phyloP scores from a whole-genome alignment of 495 filamentous ascomycete genomes.

The Talaromyces proteolyticus region DNA sequence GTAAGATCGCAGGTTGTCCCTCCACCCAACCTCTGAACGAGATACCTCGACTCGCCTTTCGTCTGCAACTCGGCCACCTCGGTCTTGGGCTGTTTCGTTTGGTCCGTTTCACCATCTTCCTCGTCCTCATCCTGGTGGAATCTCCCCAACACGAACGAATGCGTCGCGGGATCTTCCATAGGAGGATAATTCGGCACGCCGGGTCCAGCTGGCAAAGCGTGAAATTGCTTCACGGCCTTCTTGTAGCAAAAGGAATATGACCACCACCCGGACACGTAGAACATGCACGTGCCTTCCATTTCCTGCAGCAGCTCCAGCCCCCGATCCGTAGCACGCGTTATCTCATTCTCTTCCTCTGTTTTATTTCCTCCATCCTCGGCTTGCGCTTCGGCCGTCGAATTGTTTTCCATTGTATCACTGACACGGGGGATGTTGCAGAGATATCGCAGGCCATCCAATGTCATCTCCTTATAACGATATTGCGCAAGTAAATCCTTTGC shows the following conservation, averaged over 20 bases:
- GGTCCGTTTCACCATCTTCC: conserved; percentile 19
- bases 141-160: conserved; percentile 74
- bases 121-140: conserved; percentile 29
- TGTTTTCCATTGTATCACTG: conserved; percentile 24
- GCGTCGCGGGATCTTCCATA: conserved; percentile 65
- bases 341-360: conserved; percentile 77
- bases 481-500: not conserved
- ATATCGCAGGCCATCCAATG: conserved; percentile 61
- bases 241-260: conserved; percentile 95
- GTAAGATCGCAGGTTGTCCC: conserved; percentile 92
- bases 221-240: conserved; percentile 83
- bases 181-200: conserved; percentile 67
- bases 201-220: conserved; percentile 63
- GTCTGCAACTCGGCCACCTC: conserved; percentile 62
- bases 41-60: conserved; percentile 78
- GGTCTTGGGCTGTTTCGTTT: conserved; percentile 23
- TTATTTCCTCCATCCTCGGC: conserved; percentile 50
- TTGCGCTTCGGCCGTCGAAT: conserved; percentile 23
- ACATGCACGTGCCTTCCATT: conserved; percentile 83
- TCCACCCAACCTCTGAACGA: conserved; percentile 82
- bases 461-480: conserved; percentile 48
- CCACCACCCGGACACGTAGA: conserved; percentile 94
- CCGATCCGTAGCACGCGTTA: conserved; percentile 73
- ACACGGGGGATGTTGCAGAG: conserved; percentile 83
- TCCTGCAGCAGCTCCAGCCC: conserved; percentile 88